phyloP scores from a whole-genome alignment of 176 grass and related monocot genomes.

The Carex parvula region DNA sequence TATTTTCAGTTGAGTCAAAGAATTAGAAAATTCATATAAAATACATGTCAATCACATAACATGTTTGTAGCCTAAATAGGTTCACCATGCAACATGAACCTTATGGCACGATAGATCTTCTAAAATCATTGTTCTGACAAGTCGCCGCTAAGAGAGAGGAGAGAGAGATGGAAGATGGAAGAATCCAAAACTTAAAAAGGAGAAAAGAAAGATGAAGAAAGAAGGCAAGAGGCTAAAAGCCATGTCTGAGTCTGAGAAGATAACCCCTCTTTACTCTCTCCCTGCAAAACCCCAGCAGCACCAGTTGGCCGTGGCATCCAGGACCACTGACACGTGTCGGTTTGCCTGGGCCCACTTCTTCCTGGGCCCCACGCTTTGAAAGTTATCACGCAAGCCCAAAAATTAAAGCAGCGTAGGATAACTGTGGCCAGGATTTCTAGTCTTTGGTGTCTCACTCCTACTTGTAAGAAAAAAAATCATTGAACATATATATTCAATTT shows the following conservation, averaged over 20 bases:
- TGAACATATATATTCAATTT: no score
- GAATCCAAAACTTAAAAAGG: slow-evolving; percentile 22
- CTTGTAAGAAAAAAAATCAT: not conserved
- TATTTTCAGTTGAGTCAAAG: not conserved
- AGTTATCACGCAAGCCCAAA: slow-evolving; percentile 22
- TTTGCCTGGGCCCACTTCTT: not conserved
- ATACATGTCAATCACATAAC: not conserved
- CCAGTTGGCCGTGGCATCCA: slow-evolving; percentile 19
- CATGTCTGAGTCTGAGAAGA: slow-evolving; percentile 23
- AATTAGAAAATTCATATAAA: not conserved
- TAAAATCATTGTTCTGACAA: slow-evolving; percentile 33
- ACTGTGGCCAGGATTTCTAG: not conserved
- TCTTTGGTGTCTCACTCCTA: not conserved
- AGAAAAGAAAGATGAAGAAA: slow-evolving; percentile 2
- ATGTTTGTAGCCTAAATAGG: not conserved
- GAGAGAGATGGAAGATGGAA: slow-evolving; percentile 18
- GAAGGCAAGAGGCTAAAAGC: slow-evolving; percentile 17
- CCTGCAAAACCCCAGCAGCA: slow-evolving; percentile 5
- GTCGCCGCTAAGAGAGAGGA: slow-evolving; percentile 20
- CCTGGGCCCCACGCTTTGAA: not conserved
- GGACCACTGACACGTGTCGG: slow-evolving; percentile 38
- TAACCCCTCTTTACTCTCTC: slow-evolving; percentile 9
- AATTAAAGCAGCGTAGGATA: not conserved
- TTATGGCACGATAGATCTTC: slow-evolving; percentile 10
- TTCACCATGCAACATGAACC: not conserved